Base-by-base conservation (phyloP, 371 early-diverging fungal genomes). In the Rhizopus stolonifer region DNA sequence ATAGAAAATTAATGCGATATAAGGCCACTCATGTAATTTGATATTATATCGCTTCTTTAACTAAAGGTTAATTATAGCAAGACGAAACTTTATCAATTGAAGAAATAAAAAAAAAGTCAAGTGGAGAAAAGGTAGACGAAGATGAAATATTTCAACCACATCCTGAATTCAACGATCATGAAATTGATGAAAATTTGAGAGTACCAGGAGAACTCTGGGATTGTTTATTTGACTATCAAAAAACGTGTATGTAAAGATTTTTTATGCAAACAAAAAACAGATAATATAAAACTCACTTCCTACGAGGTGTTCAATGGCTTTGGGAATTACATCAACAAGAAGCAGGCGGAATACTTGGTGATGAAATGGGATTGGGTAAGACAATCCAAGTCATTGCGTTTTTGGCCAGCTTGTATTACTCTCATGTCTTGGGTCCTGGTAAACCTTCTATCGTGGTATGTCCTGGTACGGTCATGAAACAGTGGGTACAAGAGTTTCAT, bases 301-400 rank as follows among this genome's bases (percentile, higher is more conserved):
- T n/a, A n/a, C n/a, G n/a, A 52, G 92, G 95, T 39, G 69, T 92
- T 4, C 76, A 83, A 39, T 99, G 99, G 99, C 71, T 99, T 46
- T 90, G 88, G 85, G 92, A 95, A 52, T 72, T 97, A 25, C 89
- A 94, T 64, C 73, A 76, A 26, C 91, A 93, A 59, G 81, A 89
- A 40, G 89, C 87, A 0, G 99, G 99, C 1, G 99, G 99, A 0
- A 90, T 99, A 23, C 69, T 98, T 21, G 98, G 97, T n/a, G 99
- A 99, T 72, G 98, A 99, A 69, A 97, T 99, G 96, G 98, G 99
- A 0, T 66, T 98, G 1, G 99, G 99, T 9, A 99, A 99, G 64
- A 99, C 99, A 0, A 84, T 99, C 18, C 99, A 99, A 65, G 81
- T 91, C 3, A 86, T 93, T 34, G 72, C 94, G 3, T 94, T 94